Conservation (phyloP, 2,329 filamentous ascomycete genomes). For the Coleophoma crateriformis region DNA sequence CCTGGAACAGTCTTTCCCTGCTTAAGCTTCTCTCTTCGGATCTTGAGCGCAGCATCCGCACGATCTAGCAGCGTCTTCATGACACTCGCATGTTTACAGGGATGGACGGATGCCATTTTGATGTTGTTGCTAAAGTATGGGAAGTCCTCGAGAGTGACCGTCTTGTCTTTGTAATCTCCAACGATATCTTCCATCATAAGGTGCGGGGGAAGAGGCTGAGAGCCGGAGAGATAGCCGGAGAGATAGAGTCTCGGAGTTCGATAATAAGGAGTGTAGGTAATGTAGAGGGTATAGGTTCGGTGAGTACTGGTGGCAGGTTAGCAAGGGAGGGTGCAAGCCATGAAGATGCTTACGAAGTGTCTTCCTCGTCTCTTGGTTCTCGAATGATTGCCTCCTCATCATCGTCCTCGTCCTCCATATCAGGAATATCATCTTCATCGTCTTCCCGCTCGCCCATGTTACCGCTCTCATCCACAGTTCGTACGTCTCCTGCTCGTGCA, state of each 20-base stretch:
- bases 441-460: slow-evolving; percentile 73
- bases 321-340: slow-evolving; percentile 2
- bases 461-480: slow-evolving; percentile 84
- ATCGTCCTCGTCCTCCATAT: slow-evolving; percentile 97
- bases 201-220: slow-evolving; percentile 74
- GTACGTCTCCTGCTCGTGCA: slow-evolving; percentile 71
- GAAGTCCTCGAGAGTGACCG: slow-evolving; percentile 95
- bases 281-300: slow-evolving; percentile 97
- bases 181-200: slow-evolving; percentile 97
- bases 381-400: slow-evolving; percentile 93
- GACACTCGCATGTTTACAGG: slow-evolving; percentile 93
- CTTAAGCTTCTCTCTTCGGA: slow-evolving; percentile 77
- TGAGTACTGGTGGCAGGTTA: slow-evolving; percentile 51
- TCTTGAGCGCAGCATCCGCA: slow-evolving; percentile 86
- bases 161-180: slow-evolving; percentile 97
- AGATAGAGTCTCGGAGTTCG: slow-evolving; percentile 93
- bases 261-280: slow-evolving; percentile 96
- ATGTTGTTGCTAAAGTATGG: slow-evolving; percentile 86
- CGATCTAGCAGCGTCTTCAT: slow-evolving; percentile 98
- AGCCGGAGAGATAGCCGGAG: slow-evolving; percentile 76
- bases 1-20: slow-evolving; percentile 43
- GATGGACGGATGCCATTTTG: slow-evolving; percentile 95
- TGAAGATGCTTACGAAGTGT: slow-evolving; percentile 20
- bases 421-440: slow-evolving; percentile 80
- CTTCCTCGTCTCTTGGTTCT: slow-evolving; percentile 44